Evolutionary conservation across 2,329 filamentous ascomycete species (phyloP).

Genomic region (Trichoderma atroviride): DNA sequence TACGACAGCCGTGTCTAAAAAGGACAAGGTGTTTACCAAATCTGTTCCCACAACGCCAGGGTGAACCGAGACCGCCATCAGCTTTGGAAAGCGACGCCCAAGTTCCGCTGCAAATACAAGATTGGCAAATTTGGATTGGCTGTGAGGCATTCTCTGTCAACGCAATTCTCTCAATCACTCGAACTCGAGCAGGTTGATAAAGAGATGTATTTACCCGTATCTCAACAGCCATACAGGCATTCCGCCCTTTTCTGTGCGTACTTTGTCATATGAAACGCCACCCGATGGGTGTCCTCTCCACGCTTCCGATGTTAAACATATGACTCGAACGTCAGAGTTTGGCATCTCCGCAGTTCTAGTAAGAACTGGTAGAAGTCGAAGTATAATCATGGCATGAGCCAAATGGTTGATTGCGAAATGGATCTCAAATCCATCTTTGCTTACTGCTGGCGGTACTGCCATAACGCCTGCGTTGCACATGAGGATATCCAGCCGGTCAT

Average conservation of each 20-base stretch:
- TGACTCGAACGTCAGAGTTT: constrained; percentile 35
- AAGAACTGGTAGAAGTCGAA: constrained; percentile 40
- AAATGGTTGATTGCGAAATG: constrained; percentile 55
- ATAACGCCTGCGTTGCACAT: constrained; percentile 53
- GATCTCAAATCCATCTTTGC: constrained; percentile 51
- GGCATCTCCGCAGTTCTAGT: constrained; percentile 33
- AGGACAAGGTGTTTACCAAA: constrained; percentile 28
- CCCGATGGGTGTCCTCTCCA: constrained; percentile 34
- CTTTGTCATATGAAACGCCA: constrained; percentile 37
- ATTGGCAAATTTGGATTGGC: constrained; percentile 39
- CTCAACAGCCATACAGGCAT: constrained; percentile 28
- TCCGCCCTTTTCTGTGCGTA: constrained; percentile 33
- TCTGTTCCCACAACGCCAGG: constrained; percentile 37
- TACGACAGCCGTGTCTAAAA: background rate
- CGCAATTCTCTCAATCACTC: background rate
- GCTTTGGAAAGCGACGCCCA: constrained; percentile 31
- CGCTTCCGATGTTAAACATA: constrained; percentile 34
- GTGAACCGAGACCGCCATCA: constrained; percentile 35
- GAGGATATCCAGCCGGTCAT: constrained; percentile 47
- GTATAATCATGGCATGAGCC: constrained; percentile 51
- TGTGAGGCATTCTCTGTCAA: constrained; percentile 29
- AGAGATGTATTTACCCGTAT: constrained; percentile 21
- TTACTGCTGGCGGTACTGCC: constrained; percentile 41
- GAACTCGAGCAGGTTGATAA: background rate
- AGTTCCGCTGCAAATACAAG: constrained; percentile 37